A percentile compares a stretch with the other conserved stretches of the same genome.
phyloP scores from a whole-genome alignment of 169 alveolate species.

The Fabrea salina region DNA sequence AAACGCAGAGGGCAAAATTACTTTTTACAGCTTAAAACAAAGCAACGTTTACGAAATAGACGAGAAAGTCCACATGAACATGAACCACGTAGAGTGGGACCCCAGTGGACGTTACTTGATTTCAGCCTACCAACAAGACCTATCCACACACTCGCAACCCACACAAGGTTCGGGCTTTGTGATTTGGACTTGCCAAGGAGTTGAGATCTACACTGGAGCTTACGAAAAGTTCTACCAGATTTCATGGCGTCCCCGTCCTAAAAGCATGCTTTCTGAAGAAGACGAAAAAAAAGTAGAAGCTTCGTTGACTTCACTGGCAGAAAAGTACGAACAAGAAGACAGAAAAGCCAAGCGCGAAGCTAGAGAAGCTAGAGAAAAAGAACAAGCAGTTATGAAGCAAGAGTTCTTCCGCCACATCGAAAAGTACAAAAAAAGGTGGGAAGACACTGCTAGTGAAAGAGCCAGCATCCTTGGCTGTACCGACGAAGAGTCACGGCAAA shows the following conservation, averaged over 20 bases:
- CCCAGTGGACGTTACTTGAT: slow-evolving; percentile 21
- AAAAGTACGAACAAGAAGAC: not conserved
- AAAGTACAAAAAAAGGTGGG: not conserved
- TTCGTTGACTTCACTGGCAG: not conserved
- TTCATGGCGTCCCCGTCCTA: slow-evolving; percentile 29
- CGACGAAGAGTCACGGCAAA: not conserved
- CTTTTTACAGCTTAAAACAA: not conserved
- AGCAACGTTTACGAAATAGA: not conserved
- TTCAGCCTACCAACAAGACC: not conserved
- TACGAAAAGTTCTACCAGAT: slow-evolving; percentile 19
- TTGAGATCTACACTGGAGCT: not conserved
- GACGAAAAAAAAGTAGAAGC: not conserved
- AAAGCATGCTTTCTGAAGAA: not conserved
- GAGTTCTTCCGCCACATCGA: not conserved
- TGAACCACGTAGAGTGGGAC: slow-evolving; percentile 24
- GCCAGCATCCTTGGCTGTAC: not conserved
- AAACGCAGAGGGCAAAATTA: not conserved
- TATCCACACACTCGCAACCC: not conserved
- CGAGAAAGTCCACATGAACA: not conserved
- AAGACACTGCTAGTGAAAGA: not conserved
- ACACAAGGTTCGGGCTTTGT: not conserved
- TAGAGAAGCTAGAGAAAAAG: not conserved
- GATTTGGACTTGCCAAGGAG: slow-evolving; percentile 24
- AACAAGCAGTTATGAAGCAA: slow-evolving; percentile 6
- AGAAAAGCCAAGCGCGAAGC: not conserved